Base-by-base conservation (phyloP, 306 rosid genomes). In the Cicer pinnatifidum region DNA sequence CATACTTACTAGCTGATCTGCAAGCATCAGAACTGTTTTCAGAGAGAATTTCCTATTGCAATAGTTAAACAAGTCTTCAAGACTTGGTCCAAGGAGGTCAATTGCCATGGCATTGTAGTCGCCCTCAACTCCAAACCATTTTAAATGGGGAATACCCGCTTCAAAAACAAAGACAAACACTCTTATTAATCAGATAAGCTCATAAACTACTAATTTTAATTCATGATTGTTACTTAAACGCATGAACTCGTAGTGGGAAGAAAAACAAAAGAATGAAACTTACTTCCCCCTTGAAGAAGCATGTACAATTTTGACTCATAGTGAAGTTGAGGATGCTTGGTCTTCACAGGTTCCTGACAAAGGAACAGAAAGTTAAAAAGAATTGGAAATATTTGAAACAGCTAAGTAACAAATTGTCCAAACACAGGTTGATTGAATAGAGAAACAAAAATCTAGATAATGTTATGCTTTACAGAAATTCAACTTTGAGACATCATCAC, bases 241-340 rank as follows among this genome's bases (percentile, higher is more conserved):
- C 12, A 72, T 28, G 66, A 35, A 69, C n/a, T 67, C 35, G 5
- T 28, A 28, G 35, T 39, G 45, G 59, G 53, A 69, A 67, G 60
- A 70, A 73, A 38, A 57, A 48, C 11, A 53, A 41, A 37, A 19
- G 54, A 10, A 53, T 41, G 60, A 63, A 82, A 87, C 98, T 48
- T 79, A 94, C 98, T 91, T 82, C 98, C 98, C 82, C 98, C 98
- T 84, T 94, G 97, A 64, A 94, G 98, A 85, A 94, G 96, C 92
- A 88, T 82, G 82, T 94, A 94, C 82, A 94, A 81, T 79, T 91
- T 94, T 62, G 98, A 91, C 86, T 94, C 98, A 76, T 94, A 94
- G 73, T 94, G 98, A 82, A 94, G 96, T 81, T 94, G 98, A 37
- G 98, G 98, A 76, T 94, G 98, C 81, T 91, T 94, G 73, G 97